phyloP scores from a whole-genome alignment of 768 basidiomycete species.

The Boletus reticulatus region DNA sequence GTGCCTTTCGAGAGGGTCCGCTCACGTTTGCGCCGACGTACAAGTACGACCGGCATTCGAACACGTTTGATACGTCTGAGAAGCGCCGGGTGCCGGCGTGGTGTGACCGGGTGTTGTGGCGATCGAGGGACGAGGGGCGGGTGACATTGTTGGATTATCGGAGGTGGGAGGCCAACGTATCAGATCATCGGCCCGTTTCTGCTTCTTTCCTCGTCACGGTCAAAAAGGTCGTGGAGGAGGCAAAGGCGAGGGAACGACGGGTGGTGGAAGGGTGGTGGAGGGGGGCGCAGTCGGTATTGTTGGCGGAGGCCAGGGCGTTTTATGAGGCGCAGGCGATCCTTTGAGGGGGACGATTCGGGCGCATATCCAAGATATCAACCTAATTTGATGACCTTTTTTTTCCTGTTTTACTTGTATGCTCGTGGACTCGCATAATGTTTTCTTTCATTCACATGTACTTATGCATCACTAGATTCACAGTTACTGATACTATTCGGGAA shows the following conservation, averaged over 20 bases:
- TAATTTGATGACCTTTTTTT: not conserved
- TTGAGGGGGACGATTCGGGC: slow-evolving; percentile 12
- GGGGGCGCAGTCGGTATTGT: slow-evolving; percentile 27
- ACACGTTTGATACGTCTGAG: slow-evolving; percentile 84
- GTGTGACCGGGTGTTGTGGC: slow-evolving; percentile 94
- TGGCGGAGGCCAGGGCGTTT: slow-evolving; percentile 32
- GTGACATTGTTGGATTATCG: slow-evolving; percentile 69
- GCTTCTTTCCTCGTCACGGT: slow-evolving; percentile 72
- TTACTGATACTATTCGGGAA: no score
- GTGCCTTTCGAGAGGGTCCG: slow-evolving; percentile 77
- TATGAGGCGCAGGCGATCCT: slow-evolving; percentile 32
- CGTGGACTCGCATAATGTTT: slow-evolving; percentile 3
- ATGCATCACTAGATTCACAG: not conserved
- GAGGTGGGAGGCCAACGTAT: slow-evolving; percentile 84
- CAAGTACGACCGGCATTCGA: slow-evolving; percentile 83
- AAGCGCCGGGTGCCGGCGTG: slow-evolving; percentile 91
- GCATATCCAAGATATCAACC: not conserved
- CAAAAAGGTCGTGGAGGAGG: slow-evolving; percentile 64
- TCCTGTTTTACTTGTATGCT: not conserved
- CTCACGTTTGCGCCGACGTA: slow-evolving; percentile 89
- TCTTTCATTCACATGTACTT: not conserved
- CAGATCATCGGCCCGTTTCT: slow-evolving; percentile 89
- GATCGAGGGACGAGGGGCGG: slow-evolving; percentile 51
- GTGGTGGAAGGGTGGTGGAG: slow-evolving; percentile 59
- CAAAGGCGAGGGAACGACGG: slow-evolving; percentile 53